These are phyloP conservation scores for Borealophlyctis nickersoniae DNA, from an alignment of 192 early-diverging fungal species.

Conservation along the genomic window DNA sequence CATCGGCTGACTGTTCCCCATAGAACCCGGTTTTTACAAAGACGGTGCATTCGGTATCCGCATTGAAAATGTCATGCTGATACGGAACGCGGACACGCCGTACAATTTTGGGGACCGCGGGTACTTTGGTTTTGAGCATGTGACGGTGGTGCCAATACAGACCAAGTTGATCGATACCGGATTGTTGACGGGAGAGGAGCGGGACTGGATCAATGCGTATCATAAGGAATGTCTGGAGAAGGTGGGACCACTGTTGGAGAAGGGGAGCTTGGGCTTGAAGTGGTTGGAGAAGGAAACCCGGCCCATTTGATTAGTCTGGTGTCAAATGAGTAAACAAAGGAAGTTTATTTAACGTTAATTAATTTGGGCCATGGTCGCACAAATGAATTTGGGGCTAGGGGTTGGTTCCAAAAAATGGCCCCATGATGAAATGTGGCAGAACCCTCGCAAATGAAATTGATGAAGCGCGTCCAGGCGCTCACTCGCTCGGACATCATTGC, in stretches of 20 bases:
- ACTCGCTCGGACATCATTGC: too few relatives aligned
- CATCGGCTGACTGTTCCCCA: background rate
- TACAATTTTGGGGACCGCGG: slow-evolving; percentile 82
- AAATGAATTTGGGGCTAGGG: too few relatives aligned
- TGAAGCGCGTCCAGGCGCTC: too few relatives aligned
- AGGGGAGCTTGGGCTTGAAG: slow-evolving; percentile 61
- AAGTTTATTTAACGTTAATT: too few relatives aligned
- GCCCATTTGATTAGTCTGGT: slow-evolving; percentile 70
- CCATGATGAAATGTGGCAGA: too few relatives aligned
- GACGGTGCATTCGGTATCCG: slow-evolving; percentile 96
- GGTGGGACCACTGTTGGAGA: slow-evolving; percentile 73
- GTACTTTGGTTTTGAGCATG: slow-evolving; percentile 87
- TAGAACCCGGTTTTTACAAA: slow-evolving; percentile 95
- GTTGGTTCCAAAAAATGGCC: too few relatives aligned
- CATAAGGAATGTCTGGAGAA: slow-evolving; percentile 71
- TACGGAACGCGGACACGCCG: slow-evolving; percentile 66
- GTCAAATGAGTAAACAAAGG: too few relatives aligned
- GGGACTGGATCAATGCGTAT: slow-evolving; percentile 85
- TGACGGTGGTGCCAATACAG: slow-evolving; percentile 84
- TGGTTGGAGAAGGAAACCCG: slow-evolving; percentile 85
- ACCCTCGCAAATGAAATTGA: too few relatives aligned
- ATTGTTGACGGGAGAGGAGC: slow-evolving; percentile 72
- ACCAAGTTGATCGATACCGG: slow-evolving; percentile 72
- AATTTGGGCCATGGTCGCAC: too few relatives aligned
- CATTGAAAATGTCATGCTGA: slow-evolving; percentile 90